Conservation (phyloP, 805 yeast genomes). For the Babjeviella inositovora region DNA sequence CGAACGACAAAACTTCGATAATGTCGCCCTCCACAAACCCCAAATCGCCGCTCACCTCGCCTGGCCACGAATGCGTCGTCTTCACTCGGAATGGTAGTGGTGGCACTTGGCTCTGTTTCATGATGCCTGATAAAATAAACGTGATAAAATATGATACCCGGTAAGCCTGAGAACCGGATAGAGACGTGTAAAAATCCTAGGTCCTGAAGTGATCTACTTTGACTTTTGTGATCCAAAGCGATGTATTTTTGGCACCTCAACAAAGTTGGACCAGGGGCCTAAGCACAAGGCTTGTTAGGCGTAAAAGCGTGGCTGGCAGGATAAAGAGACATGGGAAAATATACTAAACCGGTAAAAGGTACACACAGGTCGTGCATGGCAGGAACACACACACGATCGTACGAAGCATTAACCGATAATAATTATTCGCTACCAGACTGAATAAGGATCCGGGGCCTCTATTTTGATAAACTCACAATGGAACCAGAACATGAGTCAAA, state of each 20-base stretch:
- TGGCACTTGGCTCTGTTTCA: slow-evolving; percentile 48
- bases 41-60: slow-evolving; percentile 74
- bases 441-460: too few species aligned
- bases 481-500: too few species aligned
- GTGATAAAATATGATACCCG: slow-evolving; percentile 41
- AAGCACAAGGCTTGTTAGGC: neutral
- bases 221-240: slow-evolving; percentile 23
- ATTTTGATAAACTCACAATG: too few species aligned
- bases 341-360: too few species aligned
- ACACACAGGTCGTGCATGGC: too few species aligned
- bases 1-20: slow-evolving; percentile 64
- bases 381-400: too few species aligned
- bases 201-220: slow-evolving; percentile 32
- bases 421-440: too few species aligned
- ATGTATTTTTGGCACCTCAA: slow-evolving; percentile 6
- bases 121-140: too few species aligned
- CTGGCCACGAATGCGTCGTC: slow-evolving; percentile 89
- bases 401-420: too few species aligned
- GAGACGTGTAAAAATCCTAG: slow-evolving; percentile 35
- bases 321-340: too few species aligned
- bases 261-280: slow-evolving; percentile 1
- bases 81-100: slow-evolving; percentile 56
- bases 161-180: slow-evolving; percentile 51
- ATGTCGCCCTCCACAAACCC: slow-evolving; percentile 92
- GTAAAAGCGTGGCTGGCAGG: neutral